These are phyloP conservation scores for Neurospora sp. DNA, from an alignment of 495 filamentous ascomycete genomes.

Conservation along the genomic window DNA sequence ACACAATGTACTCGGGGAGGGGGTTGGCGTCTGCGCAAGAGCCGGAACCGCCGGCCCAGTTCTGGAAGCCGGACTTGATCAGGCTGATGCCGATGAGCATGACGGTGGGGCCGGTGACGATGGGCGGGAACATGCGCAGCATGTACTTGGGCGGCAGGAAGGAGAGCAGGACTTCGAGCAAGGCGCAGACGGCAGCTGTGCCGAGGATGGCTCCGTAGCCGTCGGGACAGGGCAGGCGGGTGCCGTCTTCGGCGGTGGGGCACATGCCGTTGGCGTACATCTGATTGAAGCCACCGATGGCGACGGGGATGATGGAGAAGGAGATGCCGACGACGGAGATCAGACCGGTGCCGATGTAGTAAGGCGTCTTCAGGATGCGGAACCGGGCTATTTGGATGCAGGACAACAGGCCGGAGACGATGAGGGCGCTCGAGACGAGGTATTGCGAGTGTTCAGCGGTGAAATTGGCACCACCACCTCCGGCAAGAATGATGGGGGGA, in stretches of 20 bases:
- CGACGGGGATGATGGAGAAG: constrained; percentile 81
- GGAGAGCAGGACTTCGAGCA: constrained; percentile 65
- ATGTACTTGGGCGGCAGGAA: constrained; percentile 63
- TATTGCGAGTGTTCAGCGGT: constrained; percentile 54
- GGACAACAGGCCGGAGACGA: constrained; percentile 74
- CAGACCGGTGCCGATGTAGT: constrained; percentile 79
- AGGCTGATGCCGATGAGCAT: constrained; percentile 58
- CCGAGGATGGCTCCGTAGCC: constrained; percentile 81
- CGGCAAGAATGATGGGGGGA: constrained; percentile 68
- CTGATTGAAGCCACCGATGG: constrained; percentile 63
- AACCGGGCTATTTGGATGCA: constrained; percentile 79
- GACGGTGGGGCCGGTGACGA: constrained; percentile 82
- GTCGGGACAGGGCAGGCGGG: constrained; percentile 65
- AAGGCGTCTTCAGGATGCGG: constrained; percentile 65
- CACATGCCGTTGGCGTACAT: constrained; percentile 83
- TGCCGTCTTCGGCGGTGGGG: constrained; percentile 52
- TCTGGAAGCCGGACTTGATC: constrained; percentile 65
- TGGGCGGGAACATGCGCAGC: constrained; percentile 73
- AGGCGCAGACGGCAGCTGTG: constrained; percentile 58
- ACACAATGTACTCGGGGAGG: constrained; percentile 48
- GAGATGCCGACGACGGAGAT: constrained; percentile 87
- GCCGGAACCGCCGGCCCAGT: constrained; percentile 75
- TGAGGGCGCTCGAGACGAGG: constrained; percentile 81
- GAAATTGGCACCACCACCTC: constrained; percentile 57
- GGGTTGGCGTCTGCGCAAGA: constrained; percentile 48